Evolutionary conservation across 2,329 filamentous ascomycete genomes (phyloP).

Genomic region (Leptographium radiaticola): DNA sequence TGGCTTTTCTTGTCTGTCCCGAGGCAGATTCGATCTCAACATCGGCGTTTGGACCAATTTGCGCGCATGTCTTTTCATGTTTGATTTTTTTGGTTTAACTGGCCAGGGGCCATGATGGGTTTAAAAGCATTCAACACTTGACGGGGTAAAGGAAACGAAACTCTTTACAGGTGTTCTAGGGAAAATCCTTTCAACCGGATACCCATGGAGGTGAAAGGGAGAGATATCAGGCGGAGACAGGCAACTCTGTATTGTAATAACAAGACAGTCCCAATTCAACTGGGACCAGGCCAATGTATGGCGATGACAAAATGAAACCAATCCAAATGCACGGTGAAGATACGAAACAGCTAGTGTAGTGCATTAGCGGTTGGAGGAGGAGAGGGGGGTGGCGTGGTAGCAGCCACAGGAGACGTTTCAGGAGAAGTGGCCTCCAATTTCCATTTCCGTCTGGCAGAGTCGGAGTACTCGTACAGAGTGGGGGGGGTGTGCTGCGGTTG

Average conservation of each 20-base stretch:
- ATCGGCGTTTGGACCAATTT: conserved; percentile 12
- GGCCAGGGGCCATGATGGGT: not conserved
- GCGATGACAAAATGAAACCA: not conserved
- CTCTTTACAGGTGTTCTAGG: conserved; percentile 6
- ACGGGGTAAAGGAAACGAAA: not conserved
- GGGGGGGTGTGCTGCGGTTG: too few relatives aligned
- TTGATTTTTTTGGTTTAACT: not conserved
- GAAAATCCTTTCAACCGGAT: conserved; percentile 8
- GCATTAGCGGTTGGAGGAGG: too few relatives aligned
- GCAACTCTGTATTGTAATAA: not conserved
- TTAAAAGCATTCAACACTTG: conserved; percentile 9
- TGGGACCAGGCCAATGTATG: not conserved
- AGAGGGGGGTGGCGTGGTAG: too few relatives aligned
- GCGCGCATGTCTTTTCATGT: conserved; percentile 14
- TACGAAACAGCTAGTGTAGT: not conserved
- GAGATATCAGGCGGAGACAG: not conserved
- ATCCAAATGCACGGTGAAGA: not conserved
- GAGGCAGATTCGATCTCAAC: conserved; percentile 11
- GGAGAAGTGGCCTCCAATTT: too few relatives aligned
- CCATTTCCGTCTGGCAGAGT: too few relatives aligned
- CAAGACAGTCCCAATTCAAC: not conserved
- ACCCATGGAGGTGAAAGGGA: conserved; percentile 3
- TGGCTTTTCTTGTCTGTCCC: conserved; percentile 3
- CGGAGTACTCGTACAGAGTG: too few relatives aligned
- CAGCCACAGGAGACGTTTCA: too few relatives aligned